Conservation (phyloP, 257 asterid genomes). For the Salvia rosmarinus region DNA sequence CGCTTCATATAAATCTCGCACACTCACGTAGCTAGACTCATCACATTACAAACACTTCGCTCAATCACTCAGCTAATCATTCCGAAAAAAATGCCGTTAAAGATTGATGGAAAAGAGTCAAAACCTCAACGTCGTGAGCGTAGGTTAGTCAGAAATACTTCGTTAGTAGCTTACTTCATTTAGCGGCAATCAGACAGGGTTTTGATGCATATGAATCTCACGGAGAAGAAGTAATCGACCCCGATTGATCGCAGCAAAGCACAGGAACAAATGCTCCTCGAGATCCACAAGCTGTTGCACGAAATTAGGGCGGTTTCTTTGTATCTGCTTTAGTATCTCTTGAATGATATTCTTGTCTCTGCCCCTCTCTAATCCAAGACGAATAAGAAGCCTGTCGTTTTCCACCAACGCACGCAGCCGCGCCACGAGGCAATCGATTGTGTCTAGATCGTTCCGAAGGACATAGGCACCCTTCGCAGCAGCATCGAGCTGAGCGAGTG, state of each 20-base stretch:
- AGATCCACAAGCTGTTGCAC: constrained; percentile 70
- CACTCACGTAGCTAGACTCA: too few species aligned
- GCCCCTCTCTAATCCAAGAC: constrained; percentile 71
- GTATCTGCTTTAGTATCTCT: constrained; percentile 76
- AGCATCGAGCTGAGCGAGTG: constrained; percentile 75
- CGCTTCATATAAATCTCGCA: too few species aligned
- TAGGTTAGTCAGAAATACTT: not conserved
- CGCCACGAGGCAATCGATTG: constrained; percentile 72
- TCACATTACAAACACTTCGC: too few species aligned
- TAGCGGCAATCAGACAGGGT: constrained; percentile 28
- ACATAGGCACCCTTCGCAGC: constrained; percentile 79
- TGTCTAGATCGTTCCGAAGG: constrained; percentile 75
- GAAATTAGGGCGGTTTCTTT: constrained; percentile 56
- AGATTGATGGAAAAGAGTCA: not conserved
- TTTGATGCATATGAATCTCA: constrained; percentile 44
- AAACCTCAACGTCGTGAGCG: not conserved
- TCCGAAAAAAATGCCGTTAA: not conserved
- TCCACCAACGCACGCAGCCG: constrained; percentile 62
- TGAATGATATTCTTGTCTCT: constrained; percentile 63
- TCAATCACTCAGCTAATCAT: constrained; percentile 28
- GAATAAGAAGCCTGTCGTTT: constrained; percentile 59
- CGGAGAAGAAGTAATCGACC: constrained; percentile 69
- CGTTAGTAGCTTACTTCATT: constrained; percentile 29
- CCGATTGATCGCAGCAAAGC: constrained; percentile 76
- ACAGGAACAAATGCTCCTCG: constrained; percentile 82